Conservation (phyloP, 177 flowering plant species). For the Vitis hybrid region DNA sequence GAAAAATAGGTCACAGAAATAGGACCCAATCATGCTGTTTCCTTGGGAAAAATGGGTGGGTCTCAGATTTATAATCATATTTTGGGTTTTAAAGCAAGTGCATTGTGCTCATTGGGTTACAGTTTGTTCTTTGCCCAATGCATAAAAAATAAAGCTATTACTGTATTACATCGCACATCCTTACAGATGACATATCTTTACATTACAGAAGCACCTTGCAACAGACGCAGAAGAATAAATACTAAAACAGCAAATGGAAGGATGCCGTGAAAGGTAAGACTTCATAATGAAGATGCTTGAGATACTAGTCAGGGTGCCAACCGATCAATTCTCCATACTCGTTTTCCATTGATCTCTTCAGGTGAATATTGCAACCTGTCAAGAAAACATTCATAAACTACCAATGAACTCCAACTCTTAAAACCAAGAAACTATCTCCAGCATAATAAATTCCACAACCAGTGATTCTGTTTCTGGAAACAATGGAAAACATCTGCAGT, state of each 20-base stretch:
- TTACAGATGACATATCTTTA: not conserved
- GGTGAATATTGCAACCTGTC: constrained; percentile 65
- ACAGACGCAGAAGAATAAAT: not conserved
- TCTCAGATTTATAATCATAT: no score
- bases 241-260: not conserved
- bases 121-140: not conserved
- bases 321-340: constrained; percentile 59
- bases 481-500: not conserved
- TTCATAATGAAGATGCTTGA: constrained; percentile 37
- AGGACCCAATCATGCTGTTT: no score
- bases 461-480: not conserved
- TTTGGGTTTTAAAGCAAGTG: no score
- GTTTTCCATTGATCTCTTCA: constrained; percentile 45
- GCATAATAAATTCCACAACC: not conserved
- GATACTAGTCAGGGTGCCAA: constrained; percentile 73
- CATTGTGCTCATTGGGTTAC: not conserved
- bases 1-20: no score
- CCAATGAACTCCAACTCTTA: not conserved
- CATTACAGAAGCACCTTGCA: not conserved
- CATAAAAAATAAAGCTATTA: no score
- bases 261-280: not conserved
- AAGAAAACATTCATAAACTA: constrained; percentile 1
- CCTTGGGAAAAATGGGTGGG: no score
- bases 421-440: not conserved
- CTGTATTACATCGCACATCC: not conserved